Evolutionary conservation across 768 basidiomycete species (phyloP), one percentile per base, ranked within the genome.

Genomic region (Tylopilus cervinicoccineus): DNA sequence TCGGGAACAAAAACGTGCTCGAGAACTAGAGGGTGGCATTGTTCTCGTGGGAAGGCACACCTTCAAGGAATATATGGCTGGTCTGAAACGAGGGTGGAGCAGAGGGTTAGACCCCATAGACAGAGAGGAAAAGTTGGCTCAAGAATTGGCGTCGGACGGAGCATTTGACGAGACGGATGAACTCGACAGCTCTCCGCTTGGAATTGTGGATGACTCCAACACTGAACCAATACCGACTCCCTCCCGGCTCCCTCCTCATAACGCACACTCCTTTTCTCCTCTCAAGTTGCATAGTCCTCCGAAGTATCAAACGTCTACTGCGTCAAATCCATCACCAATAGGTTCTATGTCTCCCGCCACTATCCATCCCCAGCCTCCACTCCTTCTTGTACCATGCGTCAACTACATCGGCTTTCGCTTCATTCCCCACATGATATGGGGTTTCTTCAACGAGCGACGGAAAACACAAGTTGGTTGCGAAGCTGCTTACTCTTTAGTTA

Each of bases 11-110:
- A 72, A 73, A 38, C 77, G 74, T 4, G 66, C 74, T 49, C 76
- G 78, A 17, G 82, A 85, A 52, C 72, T 90, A 9, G 80, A 83
- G n/a, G 93, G 93, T 12, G 95, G 94, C 2, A 76, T 83, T 33
- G 76, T 96, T 48, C 72, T 99, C 48, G 67, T 99, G 26, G 96
- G 96, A 4, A 80, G 96, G 42, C 82, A 88, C 29, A 88, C 91
- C 1, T 78, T 95, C 69, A 99, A 97, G 71, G 96, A 99, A 70
- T 98, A 89, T 66, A 81, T 97, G 80, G 76, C 83, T 46, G 96
- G 95, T 3, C 63, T 97, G 34, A 80, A 77, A 61, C 75, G 78
- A 45, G 96, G 96, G 2, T 99, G 90, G 88, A 81, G 84, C 17
- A 83, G 83, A 24, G 74, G 80, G 1, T 65, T 91, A 27, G 76